A percentile compares a stretch with the other conserved stretches of the same genome.
These are phyloP conservation scores for Orbilia blumenaviensis DNA, from an alignment of 2,329 filamentous ascomycete species.

Conservation along the genomic window DNA sequence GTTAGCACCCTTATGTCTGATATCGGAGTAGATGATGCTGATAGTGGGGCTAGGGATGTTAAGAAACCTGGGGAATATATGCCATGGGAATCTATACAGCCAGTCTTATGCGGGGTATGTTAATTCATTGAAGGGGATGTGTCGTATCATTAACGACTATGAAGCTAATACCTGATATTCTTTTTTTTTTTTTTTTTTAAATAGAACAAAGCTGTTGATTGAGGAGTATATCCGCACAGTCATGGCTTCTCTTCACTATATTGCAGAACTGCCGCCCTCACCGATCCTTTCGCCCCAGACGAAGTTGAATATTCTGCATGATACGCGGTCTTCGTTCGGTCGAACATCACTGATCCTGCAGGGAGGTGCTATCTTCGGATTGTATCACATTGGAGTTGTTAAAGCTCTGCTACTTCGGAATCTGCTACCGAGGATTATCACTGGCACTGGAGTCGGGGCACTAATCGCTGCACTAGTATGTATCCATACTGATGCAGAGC, in stretches of 20 bases:
- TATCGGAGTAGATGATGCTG: not conserved
- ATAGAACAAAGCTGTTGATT: constrained; percentile 84
- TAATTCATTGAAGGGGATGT: too few relatives aligned
- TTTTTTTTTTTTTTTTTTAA: too few relatives aligned
- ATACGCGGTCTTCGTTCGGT: constrained; percentile 84
- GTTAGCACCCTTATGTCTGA: constrained; percentile 60
- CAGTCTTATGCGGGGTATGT: constrained; percentile 74
- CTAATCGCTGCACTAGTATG: constrained; percentile 88
- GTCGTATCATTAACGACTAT: too few relatives aligned
- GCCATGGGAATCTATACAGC: constrained; percentile 81
- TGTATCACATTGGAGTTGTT: constrained; percentile 89
- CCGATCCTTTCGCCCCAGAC: constrained; percentile 73
- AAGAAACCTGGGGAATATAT: constrained; percentile 91
- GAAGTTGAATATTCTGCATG: constrained; percentile 83
- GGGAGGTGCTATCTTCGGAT: constrained; percentile 87
- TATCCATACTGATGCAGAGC: constrained; percentile 84
- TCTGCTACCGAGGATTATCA: constrained; percentile 86
- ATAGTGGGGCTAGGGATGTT: constrained; percentile 65
- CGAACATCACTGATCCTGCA: constrained; percentile 85
- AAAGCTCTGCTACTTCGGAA: constrained; percentile 84
- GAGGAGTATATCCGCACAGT: constrained; percentile 90
- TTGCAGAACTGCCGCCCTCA: constrained; percentile 65
- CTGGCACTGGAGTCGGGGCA: constrained; percentile 88
- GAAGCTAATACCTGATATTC: too few relatives aligned
- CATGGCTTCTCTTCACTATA: constrained; percentile 79